Percentiles rank a stretch among this genome's conserved stretches.
Conservation (phyloP, 2,329 filamentous ascomycete genomes). For the Nemania sp. region DNA sequence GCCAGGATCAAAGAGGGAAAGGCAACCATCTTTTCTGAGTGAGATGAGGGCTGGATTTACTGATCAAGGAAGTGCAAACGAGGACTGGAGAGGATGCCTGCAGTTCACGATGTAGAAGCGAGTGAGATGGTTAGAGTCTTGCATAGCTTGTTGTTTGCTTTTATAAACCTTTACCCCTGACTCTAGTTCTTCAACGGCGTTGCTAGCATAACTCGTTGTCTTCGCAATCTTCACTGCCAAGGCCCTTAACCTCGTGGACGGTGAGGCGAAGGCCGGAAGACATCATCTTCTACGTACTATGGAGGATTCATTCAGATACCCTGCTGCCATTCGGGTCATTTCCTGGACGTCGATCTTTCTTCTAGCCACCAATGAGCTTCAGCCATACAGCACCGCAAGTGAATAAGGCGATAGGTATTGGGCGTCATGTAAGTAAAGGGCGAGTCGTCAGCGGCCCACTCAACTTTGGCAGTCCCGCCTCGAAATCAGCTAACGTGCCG, state of each 20-base stretch:
- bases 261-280: conserved; percentile 13
- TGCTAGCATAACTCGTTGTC: neutral
- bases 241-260: neutral
- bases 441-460: conserved; percentile 20
- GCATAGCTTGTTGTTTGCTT: neutral
- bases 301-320: neutral
- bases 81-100: neutral
- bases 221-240: conserved; percentile 7
- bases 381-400: neutral
- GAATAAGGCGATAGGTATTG: neutral
- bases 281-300: conserved; percentile 33
- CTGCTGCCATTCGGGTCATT: conserved; percentile 5
- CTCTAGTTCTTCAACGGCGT: neutral
- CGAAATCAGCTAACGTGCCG: conserved; percentile 6
- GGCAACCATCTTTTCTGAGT: conserved; percentile 42
- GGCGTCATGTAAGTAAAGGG: conserved; percentile 11
- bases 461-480: conserved; percentile 9
- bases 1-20: conserved; percentile 42
- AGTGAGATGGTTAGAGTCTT: neutral
- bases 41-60: neutral
- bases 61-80: neutral
- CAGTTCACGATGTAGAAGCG: conserved; percentile 7
- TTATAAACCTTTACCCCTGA: conserved; percentile 17
- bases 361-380: conserved; percentile 13
- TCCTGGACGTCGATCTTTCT: neutral